Conservation (phyloP, 345 rosid genomes). For the Populus ilicifolia region DNA sequence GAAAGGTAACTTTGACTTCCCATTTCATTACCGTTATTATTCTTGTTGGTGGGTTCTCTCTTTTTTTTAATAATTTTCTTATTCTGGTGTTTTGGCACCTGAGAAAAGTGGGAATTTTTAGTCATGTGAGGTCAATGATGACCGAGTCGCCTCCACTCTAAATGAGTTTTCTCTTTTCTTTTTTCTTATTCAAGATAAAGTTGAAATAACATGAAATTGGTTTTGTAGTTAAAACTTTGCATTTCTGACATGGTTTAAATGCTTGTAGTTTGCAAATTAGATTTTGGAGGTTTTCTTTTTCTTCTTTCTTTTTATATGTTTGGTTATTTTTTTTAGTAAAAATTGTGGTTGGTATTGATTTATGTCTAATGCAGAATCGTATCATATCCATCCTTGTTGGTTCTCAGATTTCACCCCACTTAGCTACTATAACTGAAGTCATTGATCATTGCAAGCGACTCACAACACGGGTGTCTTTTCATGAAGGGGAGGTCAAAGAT, state of each 20-base stretch:
- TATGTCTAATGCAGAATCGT: constrained; percentile 45
- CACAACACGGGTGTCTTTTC: constrained; percentile 29
- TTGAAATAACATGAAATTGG: not conserved
- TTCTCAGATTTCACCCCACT: constrained; percentile 24
- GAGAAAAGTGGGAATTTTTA: not conserved
- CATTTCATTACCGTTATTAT: not conserved
- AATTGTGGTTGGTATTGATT: constrained; percentile 12
- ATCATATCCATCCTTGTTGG: constrained; percentile 35
- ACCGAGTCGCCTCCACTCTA: not conserved
- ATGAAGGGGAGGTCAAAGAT: constrained; percentile 34
- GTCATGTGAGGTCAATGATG: not conserved
- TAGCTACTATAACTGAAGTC: constrained; percentile 12
- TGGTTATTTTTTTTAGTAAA: not conserved
- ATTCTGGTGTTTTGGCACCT: not conserved
- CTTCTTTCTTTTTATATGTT: not conserved
- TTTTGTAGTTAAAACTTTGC: not conserved
- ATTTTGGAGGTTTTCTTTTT: not conserved
- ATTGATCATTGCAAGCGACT: constrained; percentile 23
- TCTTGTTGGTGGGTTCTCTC: not conserved
- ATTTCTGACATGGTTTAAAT: not conserved
- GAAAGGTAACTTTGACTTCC: not conserved
- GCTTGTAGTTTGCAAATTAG: not conserved
- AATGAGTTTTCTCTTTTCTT: not conserved
- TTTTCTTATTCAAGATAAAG: not conserved
- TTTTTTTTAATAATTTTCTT: not conserved